Base-by-base conservation (phyloP, 495 filamentous ascomycete genomes). In the Aspergillus funiculosus region DNA sequence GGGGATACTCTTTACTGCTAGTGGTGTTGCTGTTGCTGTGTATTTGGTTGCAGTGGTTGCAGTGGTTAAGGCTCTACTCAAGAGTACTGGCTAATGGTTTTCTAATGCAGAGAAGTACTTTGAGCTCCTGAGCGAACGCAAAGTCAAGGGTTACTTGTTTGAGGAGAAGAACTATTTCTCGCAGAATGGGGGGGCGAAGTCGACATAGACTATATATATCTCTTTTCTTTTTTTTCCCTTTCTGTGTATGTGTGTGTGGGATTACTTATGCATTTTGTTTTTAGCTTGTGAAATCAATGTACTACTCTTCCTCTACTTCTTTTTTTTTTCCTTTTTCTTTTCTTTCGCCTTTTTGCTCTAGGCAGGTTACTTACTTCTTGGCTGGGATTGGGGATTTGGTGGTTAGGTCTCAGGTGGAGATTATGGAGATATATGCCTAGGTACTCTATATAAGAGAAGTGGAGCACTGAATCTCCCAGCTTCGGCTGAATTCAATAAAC, bases 71-170 rank as follows among this genome's bases (percentile, higher is more conserved):
- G 22, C 1, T 10, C 3, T 37, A 5, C 3, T 9, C 9, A 22
- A 13, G 15, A 17, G 11, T 14, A 20, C 4, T 32, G 15, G 21
- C 14, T 20, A 31, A 25, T 7, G 17, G 5, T 20, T 25, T 21
- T 38, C 48, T 38, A 32, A 18, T n/a, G 31, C 57, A 98, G 92
- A 96, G 61, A 83, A 87, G 59, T 98, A 98, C 70, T 81, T 98
- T 53, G 85, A 94, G 63, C 71, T 95, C 43, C 73, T 98, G 62
- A 83, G 83, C 67, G 82, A 89, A 47, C 72, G 83, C 58, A 86
- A 87, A 71, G 74, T 96, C 57, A 82, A 79, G 71, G 92, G 92
- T 54, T 96, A 94, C 63, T 62, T 91, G 34, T 92, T 90, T 56
- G 75, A 91, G 71, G 89, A 95, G 76, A 86, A 92, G 71, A 94